Conservation (phyloP, 805 yeast genomes). For the Starmerella etchellsii region DNA sequence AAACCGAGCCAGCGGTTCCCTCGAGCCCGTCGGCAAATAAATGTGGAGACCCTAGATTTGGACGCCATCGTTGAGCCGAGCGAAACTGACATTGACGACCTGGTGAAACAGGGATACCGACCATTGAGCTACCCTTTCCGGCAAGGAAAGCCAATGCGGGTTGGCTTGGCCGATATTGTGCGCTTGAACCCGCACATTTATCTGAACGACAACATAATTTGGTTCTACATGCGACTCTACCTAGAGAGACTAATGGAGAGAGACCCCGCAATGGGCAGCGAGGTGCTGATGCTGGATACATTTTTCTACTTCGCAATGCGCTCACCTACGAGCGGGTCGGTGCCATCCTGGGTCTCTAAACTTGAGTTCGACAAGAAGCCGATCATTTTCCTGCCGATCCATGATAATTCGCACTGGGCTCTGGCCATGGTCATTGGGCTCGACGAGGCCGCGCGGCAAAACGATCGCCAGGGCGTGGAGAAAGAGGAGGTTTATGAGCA, state of each 20-base stretch:
- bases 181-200: conserved; percentile 71
- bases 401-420: conserved; percentile 77
- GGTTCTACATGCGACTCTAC: conserved; percentile 49
- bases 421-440: conserved; percentile 45
- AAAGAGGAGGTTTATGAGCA: not conserved
- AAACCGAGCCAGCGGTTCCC: not conserved
- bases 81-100: conserved; percentile 3
- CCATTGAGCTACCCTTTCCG: conserved; percentile 28
- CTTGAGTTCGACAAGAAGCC: conserved; percentile 47
- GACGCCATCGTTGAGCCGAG: conserved; percentile 13
- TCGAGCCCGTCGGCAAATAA: not conserved
- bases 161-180: conserved; percentile 59
- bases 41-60: not conserved
- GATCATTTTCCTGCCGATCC: conserved; percentile 65
- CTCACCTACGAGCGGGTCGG: conserved; percentile 32
- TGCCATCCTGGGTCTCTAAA: conserved; percentile 52
- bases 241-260: conserved; percentile 24
- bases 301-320: conserved; percentile 59
- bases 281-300: conserved; percentile 52
- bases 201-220: conserved; percentile 81
- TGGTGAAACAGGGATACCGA: conserved; percentile 6
- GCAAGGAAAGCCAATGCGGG: conserved; percentile 42
- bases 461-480: not conserved
- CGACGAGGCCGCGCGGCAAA: not conserved
- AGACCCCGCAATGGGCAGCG: conserved; percentile 15